These are phyloP conservation scores for Gentiana dahurica DNA, from an alignment of 257 asterid genomes.

Conservation along the genomic window DNA sequence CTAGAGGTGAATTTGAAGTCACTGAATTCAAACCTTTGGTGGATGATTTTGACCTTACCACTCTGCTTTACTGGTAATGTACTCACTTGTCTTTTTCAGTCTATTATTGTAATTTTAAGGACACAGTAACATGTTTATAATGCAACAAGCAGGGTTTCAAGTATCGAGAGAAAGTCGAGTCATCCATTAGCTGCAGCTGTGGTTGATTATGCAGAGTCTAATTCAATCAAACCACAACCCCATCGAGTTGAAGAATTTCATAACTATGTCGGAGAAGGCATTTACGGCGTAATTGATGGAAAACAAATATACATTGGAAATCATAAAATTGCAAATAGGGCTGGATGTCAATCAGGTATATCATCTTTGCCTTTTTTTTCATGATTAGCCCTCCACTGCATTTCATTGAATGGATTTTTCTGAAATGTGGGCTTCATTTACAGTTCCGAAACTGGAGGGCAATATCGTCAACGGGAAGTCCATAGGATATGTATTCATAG, in stretches of 20 bases:
- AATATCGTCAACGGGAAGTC: conserved; percentile 48
- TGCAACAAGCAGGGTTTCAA: conserved; percentile 49
- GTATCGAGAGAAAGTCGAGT: conserved; percentile 79
- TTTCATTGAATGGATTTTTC: background rate
- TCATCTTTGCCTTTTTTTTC: background rate
- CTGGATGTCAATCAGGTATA: conserved; percentile 59
- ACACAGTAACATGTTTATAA: background rate
- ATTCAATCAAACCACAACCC: conserved; percentile 46
- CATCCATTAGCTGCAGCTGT: conserved; percentile 89
- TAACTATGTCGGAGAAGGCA: conserved; percentile 87
- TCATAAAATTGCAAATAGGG: conserved; percentile 50
- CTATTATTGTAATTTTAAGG: no score
- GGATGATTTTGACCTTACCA: conserved; percentile 28
- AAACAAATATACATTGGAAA: conserved; percentile 55
- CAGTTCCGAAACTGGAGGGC: conserved; percentile 57
- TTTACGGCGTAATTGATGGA: conserved; percentile 58
- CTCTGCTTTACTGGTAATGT: conserved; percentile 53
- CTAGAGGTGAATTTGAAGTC: conserved; percentile 72
- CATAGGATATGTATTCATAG: conserved; percentile 49
- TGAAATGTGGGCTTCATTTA: background rate
- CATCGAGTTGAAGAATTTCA: conserved; percentile 50
- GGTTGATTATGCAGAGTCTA: conserved; percentile 39
- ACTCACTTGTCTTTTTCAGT: no score
- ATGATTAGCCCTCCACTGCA: background rate
- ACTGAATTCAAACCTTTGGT: conserved; percentile 45